These are phyloP conservation scores for Plasmodium billcollinsi DNA, from an alignment of 169 alveolate genomes.

Conservation along the genomic window DNA sequence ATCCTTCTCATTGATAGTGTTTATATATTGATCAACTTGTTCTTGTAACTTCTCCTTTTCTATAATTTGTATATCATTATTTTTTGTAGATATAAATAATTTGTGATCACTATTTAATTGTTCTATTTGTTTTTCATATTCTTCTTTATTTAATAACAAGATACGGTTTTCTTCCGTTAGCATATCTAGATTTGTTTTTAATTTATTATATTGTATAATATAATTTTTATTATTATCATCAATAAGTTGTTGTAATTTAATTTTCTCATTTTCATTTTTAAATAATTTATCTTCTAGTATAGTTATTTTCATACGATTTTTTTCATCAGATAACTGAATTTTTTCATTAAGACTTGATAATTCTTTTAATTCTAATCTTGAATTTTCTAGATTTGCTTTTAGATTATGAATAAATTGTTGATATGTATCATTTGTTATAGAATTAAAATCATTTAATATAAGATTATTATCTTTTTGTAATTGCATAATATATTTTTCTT, in stretches of 20 bases:
- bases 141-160: constrained; percentile 8
- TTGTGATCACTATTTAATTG: constrained; percentile 12
- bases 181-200: constrained; percentile 48
- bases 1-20: constrained; percentile 30
- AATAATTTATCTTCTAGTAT: constrained; percentile 2
- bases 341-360: constrained; percentile 18
- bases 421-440: not conserved
- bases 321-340: constrained; percentile 21
- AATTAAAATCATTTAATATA: too few species aligned
- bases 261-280: constrained; percentile 13
- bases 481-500: constrained; percentile 38
- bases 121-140: constrained; percentile 42
- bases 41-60: constrained; percentile 33
- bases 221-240: not conserved
- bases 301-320: constrained; percentile 12
- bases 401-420: constrained; percentile 5
- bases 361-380: constrained; percentile 19
- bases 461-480: not conserved
- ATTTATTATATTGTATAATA: constrained; percentile 10
- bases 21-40: constrained; percentile 28
- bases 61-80: constrained; percentile 37
- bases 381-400: constrained; percentile 10
- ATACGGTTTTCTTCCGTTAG: constrained; percentile 39
- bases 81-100: constrained; percentile 45
- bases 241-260: constrained; percentile 1